Base-by-base conservation (phyloP, 2,329 filamentous ascomycete genomes). In the Thermoascus crustaceus region DNA sequence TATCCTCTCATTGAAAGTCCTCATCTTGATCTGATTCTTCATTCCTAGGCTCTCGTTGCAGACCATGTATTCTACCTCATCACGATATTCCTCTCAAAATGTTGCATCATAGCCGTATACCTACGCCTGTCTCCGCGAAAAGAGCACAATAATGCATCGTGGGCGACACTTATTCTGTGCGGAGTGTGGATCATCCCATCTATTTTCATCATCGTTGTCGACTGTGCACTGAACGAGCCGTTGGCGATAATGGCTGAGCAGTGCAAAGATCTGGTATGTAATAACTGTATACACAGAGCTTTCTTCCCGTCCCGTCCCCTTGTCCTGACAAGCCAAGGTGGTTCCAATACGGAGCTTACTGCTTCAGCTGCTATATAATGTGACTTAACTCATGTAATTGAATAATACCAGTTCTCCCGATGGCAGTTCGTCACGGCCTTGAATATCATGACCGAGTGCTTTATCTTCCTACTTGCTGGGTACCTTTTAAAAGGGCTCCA, bases 61-160 rank as follows among this genome's bases (percentile, higher is more conserved):
- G 57, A 52, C 22, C 38, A 67, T 29, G 46, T 66, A 7, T 46
- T 67, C 11, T 66, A 58, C 35, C 40, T 67, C 22, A 19, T 63
- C 17, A 50, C 53, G 1, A 38, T 67, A 9, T 65, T 57, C 44
- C 43, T 63, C 8, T 60, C 41, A 14, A 35, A 40, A 34, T 41
- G 39, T 19, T 43, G 34, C 10, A 64, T 68, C 23, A 53, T 61
- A 4, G 54, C 63, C 10, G 59, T 71, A 7, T 62, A 67, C 35
- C 49, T 66, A 13, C 65, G 67, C 4, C 51, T 71, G 10, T 66
- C 66, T 3, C 65, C 65, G 5, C 57, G 64, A 18, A 60, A 57
- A 33, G 44, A 43, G 4, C 68, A 71, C 44, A 55, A 55, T 7
- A 34, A 52, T 9, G 49, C 54, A 2, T 57, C 63, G 4, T 58